Evolutionary conservation across 371 early-diverging fungal genomes (phyloP).

Genomic region (Fennellomyces sp.): DNA sequence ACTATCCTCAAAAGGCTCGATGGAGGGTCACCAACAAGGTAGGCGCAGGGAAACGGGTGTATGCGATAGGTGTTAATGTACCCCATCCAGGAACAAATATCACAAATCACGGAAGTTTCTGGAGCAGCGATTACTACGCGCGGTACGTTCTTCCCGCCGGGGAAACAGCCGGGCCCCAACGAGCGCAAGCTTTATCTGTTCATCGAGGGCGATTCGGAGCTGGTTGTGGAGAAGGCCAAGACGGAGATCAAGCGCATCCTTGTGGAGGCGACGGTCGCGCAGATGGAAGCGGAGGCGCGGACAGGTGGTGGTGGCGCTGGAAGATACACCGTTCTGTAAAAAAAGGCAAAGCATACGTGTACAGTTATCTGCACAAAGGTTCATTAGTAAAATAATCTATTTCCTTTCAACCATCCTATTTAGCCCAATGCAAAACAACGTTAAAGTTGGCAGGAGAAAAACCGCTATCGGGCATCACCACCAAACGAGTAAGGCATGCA

Average conservation of each 20-base stretch:
- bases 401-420: no score
- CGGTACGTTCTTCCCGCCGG: conserved; percentile 86
- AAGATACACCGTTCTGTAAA: conserved; percentile 52
- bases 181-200: conserved; percentile 94
- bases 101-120: conserved; percentile 87
- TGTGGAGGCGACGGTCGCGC: conserved; percentile 80
- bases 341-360: not conserved
- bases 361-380: no score
- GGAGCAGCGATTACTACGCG: conserved; percentile 95
- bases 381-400: no score
- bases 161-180: conserved; percentile 72
- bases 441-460: no score
- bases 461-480: no score
- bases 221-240: conserved; percentile 90
- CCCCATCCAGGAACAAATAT: conserved; percentile 76
- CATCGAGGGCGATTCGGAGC: conserved; percentile 92
- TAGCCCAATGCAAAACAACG: no score
- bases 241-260: conserved; percentile 91
- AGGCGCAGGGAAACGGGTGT: not conserved
- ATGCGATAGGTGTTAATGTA: not conserved
- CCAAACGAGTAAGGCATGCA: no score
- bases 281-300: conserved; percentile 73
- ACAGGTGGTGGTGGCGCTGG: conserved; percentile 45
- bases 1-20: conserved; percentile 96
- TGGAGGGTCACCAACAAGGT: conserved; percentile 95